Base-by-base conservation (phyloP, 495 filamentous ascomycete species). In the Penicillium malachiteum region DNA sequence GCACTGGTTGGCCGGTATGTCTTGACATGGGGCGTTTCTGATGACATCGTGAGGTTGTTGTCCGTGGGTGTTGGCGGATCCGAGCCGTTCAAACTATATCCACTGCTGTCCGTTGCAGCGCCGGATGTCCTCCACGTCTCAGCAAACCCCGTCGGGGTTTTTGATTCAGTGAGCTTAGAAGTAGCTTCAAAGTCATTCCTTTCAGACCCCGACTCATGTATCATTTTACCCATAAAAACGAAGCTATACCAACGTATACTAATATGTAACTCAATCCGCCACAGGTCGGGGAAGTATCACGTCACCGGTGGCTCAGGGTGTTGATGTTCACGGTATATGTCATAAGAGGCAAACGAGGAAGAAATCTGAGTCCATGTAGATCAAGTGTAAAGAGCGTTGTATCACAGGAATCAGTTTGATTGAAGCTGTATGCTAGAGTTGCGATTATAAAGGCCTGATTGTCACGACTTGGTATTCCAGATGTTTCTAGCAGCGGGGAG, bases 1-100 rank as follows among this genome's bases (percentile, higher is more conserved):
- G 72, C 66, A 60, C 71, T 73, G 69, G 67, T 73, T 67, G 63
- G 76, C n/a, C 56, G 59, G 16, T 75, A 59, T 16, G 69, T 56
- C 33, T 66, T 46, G 1, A 50, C 14, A 14, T n/a, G 14, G 0
- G 48, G 37, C 9, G n/a, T 18, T 17, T 51, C n/a, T 11, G 55
- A 21, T n/a, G 58, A 35, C 32, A 52, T 48, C 12, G 58, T 47
- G 1, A 50, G 10, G 16, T 41, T 3, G 10, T 31, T 10, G 21
- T 38, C n/a, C 16, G 9, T 39, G 38, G 65, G 65, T 9, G 57
- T 63, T 3, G 57, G 52, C 7, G 65, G 57, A 3, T 47, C 55
- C 12, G 57, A 64, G 10, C 46, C 59, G 13, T 57, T 55, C 48
- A 57, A 18, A 16, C 59, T 65, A 16, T 54, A 53, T 12, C 50